phyloP scores from a whole-genome alignment of 2,329 filamentous ascomycete species.

The Aspergillus nomiae region DNA sequence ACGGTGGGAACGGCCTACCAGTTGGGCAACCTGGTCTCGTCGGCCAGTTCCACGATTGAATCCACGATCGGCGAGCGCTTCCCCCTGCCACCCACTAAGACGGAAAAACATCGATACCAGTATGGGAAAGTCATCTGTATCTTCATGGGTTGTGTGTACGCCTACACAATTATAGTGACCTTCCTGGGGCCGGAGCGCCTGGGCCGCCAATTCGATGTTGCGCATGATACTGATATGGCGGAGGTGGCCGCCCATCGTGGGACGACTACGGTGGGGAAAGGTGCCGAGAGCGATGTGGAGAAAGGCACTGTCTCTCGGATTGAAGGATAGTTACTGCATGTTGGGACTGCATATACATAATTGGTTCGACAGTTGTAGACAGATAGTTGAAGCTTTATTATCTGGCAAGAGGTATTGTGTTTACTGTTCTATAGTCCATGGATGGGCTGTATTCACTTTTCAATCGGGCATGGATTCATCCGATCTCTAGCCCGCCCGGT shows the following conservation, averaged over 20 bases:
- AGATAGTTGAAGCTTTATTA: background rate
- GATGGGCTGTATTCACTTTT: background rate
- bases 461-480: background rate
- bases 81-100: slow-evolving; percentile 62
- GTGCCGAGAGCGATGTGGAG: slow-evolving; percentile 32
- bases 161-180: slow-evolving; percentile 57
- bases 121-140: slow-evolving; percentile 87
- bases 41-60: slow-evolving; percentile 72
- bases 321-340: background rate
- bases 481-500: background rate
- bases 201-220: slow-evolving; percentile 50
- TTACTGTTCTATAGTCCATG: background rate
- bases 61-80: slow-evolving; percentile 73
- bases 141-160: slow-evolving; percentile 84
- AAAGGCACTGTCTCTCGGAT: slow-evolving; percentile 22
- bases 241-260: slow-evolving; percentile 43
- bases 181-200: slow-evolving; percentile 52
- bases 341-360: background rate
- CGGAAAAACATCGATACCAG: slow-evolving; percentile 59
- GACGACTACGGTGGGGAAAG: slow-evolving; percentile 8
- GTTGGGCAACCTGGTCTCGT: slow-evolving; percentile 63
- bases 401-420: too few relatives aligned
- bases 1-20: slow-evolving; percentile 66
- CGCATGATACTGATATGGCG: slow-evolving; percentile 49
- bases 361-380: background rate